A percentile compares a stretch with the other conserved stretches of the same genome.
Conservation (phyloP, 139 green algal species). For the Trebouxia sp. region DNA sequence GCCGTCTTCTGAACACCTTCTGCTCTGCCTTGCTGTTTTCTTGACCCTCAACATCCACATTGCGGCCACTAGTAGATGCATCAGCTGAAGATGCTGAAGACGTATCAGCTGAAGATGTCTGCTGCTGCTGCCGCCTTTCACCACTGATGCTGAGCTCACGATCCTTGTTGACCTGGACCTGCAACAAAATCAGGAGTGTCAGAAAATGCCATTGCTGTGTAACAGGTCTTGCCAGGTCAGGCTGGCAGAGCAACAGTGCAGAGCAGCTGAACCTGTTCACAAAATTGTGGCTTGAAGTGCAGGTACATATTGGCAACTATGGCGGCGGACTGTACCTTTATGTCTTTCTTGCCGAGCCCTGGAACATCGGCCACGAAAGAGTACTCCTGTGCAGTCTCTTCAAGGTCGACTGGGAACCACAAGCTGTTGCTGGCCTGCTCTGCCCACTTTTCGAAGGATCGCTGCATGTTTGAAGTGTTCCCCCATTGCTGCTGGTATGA, state of each 20-base stretch:
- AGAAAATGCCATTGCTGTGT: not conserved
- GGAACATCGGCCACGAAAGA: constrained; percentile 33
- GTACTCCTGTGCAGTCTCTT: constrained; percentile 25
- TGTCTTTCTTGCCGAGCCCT: constrained; percentile 28
- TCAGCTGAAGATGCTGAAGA: not conserved
- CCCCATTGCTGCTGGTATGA: not conserved
- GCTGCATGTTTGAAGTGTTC: not conserved
- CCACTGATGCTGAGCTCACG: constrained; percentile 26
- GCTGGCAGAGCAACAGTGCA: not conserved
- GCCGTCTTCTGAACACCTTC: not conserved
- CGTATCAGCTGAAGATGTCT: not conserved
- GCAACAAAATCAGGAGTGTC: not conserved
- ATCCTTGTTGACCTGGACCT: constrained; percentile 33
- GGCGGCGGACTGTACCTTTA: constrained; percentile 27
- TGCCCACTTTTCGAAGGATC: not conserved
- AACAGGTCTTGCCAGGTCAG: not conserved
- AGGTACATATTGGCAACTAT: not conserved
- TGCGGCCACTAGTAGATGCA: not conserved
- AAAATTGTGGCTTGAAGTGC: not conserved
- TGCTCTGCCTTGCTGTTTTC: not conserved
- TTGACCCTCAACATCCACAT: not conserved
- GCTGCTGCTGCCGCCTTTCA: constrained; percentile 7
- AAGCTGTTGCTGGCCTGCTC: not conserved
- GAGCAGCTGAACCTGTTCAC: not conserved
- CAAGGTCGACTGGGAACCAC: constrained; percentile 30